phyloP scores from a whole-genome alignment of 73 alveolate species.

The Tetrahymena elliotti region DNA sequence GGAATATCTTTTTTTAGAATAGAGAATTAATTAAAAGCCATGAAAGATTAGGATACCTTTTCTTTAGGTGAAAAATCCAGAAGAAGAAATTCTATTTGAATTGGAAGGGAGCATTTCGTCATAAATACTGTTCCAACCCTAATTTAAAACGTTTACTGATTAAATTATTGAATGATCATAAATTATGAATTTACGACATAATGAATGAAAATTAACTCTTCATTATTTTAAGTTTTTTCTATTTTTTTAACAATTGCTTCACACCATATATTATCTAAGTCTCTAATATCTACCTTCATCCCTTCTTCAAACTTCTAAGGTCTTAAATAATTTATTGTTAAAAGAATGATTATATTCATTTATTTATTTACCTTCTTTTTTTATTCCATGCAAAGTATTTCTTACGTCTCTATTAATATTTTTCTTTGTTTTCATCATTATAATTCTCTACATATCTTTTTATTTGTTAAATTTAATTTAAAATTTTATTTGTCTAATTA shows the following conservation, averaged over 20 bases:
- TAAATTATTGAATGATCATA: not conserved
- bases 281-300: not conserved
- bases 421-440: not conserved
- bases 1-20: not conserved
- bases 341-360: not conserved
- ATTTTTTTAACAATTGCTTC: not conserved
- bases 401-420: not conserved
- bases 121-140: not conserved
- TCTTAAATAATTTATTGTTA: not conserved
- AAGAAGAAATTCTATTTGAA: not conserved
- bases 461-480: not conserved
- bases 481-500: not conserved
- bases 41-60: not conserved
- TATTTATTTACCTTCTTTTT: not conserved
- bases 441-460: not conserved
- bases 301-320: not conserved
- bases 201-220: not conserved
- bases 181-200: not conserved
- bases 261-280: not conserved
- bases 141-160: not conserved
- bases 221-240: not conserved
- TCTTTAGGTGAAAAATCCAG: not conserved
- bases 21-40: not conserved
- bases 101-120: not conserved
- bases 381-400: not conserved